Evolutionary conservation across 306 rosid genomes (phyloP), one percentile per base, ranked within the genome.

Genomic region (Prinsepia uniflora): DNA sequence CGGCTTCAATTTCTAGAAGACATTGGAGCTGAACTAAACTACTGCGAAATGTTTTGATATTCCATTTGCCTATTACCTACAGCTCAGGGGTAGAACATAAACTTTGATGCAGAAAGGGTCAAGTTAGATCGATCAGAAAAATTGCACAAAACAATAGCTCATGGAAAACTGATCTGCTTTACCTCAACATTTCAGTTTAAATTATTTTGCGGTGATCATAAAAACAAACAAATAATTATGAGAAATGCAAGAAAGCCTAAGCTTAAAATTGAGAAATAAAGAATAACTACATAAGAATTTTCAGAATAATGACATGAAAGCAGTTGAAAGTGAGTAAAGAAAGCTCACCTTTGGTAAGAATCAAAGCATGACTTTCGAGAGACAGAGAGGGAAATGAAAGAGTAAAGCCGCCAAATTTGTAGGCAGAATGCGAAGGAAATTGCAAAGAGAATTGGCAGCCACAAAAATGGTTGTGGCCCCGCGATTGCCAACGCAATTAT

Each of bases 401-500:
- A 8, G 58, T 50, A 12, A 58, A 53, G 75, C n/a, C 10, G 46
- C 47, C 14, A 61, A 54, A 20, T 68, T 73, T 73, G 56, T 36
- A 68, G 67, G 19, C 45, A 53, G 42, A 67, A 49, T 65, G 46
- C 50, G 63, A 68, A 66, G 54, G 24, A 50, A 64, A 42, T 4
- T 4, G 70, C 53, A 67, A 50, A 56, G 73, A 65, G 63, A 74
- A 76, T 73, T 74, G 58, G 77, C 77, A 81, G 34, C 95, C 98
- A 89, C 96, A 78, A 85, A 39, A 19, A 36, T 66, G 71, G 65
- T 5, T 81, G 89, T 81, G 96, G 96, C 83, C 89, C 88, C 67
- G 19, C 9, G 65, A 75, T 63, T 6, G 84, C 89, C 96, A 86
- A 75, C 90, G 52, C 78, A 44, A 20, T 13, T 22, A 2, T 8